These are phyloP conservation scores for Bacidia rubella DNA, from an alignment of 495 filamentous ascomycete species.

Conservation along the genomic window DNA sequence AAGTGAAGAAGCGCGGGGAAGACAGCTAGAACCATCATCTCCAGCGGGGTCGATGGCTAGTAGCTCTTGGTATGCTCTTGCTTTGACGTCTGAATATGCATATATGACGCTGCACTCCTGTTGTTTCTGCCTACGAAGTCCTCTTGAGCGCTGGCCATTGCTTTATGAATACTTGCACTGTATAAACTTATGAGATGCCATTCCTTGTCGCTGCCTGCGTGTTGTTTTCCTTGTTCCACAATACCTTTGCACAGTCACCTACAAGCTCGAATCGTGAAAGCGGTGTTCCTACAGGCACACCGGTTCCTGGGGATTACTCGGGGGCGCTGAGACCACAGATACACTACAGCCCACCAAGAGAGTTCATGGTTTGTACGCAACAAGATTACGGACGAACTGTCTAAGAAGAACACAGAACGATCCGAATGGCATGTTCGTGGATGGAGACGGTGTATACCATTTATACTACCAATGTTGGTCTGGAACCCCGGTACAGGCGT, in stretches of 20 bases:
- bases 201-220: background rate
- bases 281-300: conserved; percentile 25
- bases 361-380: conserved; percentile 32
- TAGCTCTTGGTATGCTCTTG: background rate
- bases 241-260: conserved; percentile 12
- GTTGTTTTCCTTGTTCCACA: background rate
- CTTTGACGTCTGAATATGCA: background rate
- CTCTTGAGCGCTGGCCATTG: background rate
- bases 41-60: background rate
- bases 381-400: background rate
- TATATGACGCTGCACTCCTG: background rate
- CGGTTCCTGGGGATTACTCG: conserved; percentile 28
- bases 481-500: conserved; percentile 25
- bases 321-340: conserved; percentile 35
- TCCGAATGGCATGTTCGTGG: conserved; percentile 42
- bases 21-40: background rate
- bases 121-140: background rate
- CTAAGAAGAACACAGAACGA: conserved; percentile 29
- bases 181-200: background rate
- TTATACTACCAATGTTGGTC: conserved; percentile 38
- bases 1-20: background rate
- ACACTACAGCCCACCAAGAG: conserved; percentile 38
- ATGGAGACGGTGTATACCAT: conserved; percentile 35
- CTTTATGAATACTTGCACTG: background rate
- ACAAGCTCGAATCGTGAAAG: conserved; percentile 19